Conservation (phyloP, 805 yeast species). For the Saturnispora ahearnii region DNA sequence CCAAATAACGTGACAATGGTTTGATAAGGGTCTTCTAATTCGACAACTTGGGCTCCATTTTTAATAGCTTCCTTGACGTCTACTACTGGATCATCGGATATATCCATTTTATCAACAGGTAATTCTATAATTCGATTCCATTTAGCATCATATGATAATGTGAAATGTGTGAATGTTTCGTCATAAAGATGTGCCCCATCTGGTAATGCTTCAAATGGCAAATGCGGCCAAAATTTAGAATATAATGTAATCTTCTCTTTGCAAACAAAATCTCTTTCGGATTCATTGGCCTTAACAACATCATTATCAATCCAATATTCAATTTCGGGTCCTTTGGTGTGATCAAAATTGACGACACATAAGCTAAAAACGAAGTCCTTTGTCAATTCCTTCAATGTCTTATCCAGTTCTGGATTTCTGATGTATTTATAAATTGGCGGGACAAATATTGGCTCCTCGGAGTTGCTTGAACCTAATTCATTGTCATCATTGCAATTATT, state of each 20-base stretch:
- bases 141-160: constrained; percentile 60
- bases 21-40: constrained; percentile 20
- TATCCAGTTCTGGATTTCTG: constrained; percentile 2
- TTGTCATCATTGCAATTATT: not conserved
- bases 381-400: constrained; percentile 5
- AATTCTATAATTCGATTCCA: constrained; percentile 38
- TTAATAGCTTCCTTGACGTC: not conserved
- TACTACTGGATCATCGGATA: not conserved
- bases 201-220: constrained; percentile 92
- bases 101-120: constrained; percentile 22
- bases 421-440: constrained; percentile 9
- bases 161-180: constrained; percentile 88
- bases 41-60: constrained; percentile 16
- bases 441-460: not conserved
- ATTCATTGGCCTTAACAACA: not conserved
- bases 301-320: constrained; percentile 70
- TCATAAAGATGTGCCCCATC: constrained; percentile 93
- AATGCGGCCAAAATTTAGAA: constrained; percentile 60
- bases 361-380: constrained; percentile 57
- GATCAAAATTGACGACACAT: constrained; percentile 89
- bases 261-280: constrained; percentile 14
- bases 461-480: not conserved
- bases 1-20: constrained; percentile 72
- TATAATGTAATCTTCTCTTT: constrained; percentile 26
- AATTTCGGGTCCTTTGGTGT: constrained; percentile 84